Base-by-base conservation (phyloP, 495 filamentous ascomycete genomes). In the Penicillium waksmanii region DNA sequence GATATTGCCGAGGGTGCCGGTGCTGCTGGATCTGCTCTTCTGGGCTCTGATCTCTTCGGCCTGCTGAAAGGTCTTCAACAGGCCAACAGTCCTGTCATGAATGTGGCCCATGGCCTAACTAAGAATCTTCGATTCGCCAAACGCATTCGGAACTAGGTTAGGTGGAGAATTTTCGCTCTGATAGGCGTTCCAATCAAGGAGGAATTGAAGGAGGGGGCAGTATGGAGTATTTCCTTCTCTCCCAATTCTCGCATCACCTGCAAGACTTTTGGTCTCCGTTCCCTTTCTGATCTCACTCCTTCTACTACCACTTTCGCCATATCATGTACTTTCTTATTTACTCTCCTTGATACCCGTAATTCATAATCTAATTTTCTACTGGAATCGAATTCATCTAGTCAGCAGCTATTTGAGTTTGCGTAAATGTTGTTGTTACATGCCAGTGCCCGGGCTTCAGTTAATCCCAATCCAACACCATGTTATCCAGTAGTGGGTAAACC, bases 271-370 rank as follows among this genome's bases (percentile, higher is more conserved):
- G 42, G 31, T 54, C 19, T 54, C 33, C 23, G 17, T 27, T 54
- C 9, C 15, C 31, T 25, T 42, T 35, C 51, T 27, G n/a, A 18
- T 48, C 19, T 46, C 55, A 40, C 47, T 52, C 36, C 31, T 59
- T 43, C 9, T 19, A 34, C 9, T 19, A 34, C 35, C 1, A 23
- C 46, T 52, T 33, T 40, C 6, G 23, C 38, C 46, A 47, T 65
- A 33, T 31, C 46, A 47, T 65, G 55, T 62, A 48, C 58, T 47
- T 31, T 38, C 49, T 57, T 38, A 18, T 38, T 36, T 31, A 9
- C 27, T 31, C 27, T 40, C 48, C 51, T 62, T 59, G 63, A 66
- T 66, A 63, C 63, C 63, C 63, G 57, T 59, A 60, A 63, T 64
- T 25, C 48, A 62, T 62, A 65, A 59, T 62, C 43, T 49, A 44